phyloP scores from a whole-genome alignment of 495 filamentous ascomycete genomes.

The Filosporella fistucella region DNA sequence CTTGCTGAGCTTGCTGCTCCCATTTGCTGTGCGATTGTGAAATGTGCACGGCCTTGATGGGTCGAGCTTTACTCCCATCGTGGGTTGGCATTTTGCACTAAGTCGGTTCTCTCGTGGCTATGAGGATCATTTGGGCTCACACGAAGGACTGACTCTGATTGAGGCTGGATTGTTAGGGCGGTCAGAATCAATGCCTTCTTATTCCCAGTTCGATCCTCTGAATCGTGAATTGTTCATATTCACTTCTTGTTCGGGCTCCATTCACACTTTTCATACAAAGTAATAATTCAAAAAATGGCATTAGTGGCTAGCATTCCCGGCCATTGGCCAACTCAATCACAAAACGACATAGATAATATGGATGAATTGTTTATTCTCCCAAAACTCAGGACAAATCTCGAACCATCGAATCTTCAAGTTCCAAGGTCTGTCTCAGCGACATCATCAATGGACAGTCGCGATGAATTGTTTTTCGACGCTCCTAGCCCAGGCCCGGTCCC shows the following conservation, averaged over 20 bases:
- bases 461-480: conserved; percentile 14
- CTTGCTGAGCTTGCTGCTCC: not conserved
- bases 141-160: too few relatives aligned
- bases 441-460: not conserved
- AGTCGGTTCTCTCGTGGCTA: too few relatives aligned
- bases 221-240: not conserved
- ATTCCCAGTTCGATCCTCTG: not conserved
- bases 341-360: too few relatives aligned
- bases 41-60: not conserved
- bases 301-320: conserved; percentile 7
- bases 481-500: not conserved
- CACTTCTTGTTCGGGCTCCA: not conserved
- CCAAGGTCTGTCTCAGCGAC: not conserved
- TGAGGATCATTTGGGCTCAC: too few relatives aligned
- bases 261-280: not conserved
- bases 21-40: not conserved
- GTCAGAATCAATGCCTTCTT: not conserved
- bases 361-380: not conserved
- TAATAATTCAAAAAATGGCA: conserved; percentile 4
- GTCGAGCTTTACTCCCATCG: too few relatives aligned
- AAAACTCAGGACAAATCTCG: conserved; percentile 3
- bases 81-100: too few relatives aligned
- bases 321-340: conserved; percentile 9
- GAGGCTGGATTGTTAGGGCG: not conserved
- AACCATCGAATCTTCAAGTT: not conserved